Evolutionary conservation across 192 early-diverging fungal species (phyloP).

Genomic region (Mortierella alpina): DNA sequence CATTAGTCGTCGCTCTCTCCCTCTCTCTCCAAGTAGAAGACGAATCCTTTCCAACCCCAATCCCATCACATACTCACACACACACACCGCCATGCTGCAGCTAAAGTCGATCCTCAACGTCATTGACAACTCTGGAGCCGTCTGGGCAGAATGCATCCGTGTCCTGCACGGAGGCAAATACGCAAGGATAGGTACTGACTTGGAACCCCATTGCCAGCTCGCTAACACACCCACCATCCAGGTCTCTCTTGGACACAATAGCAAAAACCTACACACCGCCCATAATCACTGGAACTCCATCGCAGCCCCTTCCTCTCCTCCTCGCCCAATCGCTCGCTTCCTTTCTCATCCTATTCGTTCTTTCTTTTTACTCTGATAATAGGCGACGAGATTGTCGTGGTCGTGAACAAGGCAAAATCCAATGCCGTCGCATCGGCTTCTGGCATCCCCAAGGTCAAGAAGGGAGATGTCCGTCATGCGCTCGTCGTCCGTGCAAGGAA

Average conservation of each 20-base stretch:
- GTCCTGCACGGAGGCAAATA: slow-evolving; percentile 84
- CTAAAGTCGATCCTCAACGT: slow-evolving; percentile 87
- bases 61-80: background rate
- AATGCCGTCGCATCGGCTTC: slow-evolving; percentile 70
- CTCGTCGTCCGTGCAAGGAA: slow-evolving; percentile 91
- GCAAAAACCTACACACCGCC: background rate
- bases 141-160: slow-evolving; percentile 95
- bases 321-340: background rate
- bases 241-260: no score
- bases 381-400: slow-evolving; percentile 95
- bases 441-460: slow-evolving; percentile 80
- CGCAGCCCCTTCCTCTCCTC: background rate
- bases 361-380: slow-evolving; percentile 13
- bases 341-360: background rate
- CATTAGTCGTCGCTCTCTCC: background rate
- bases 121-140: slow-evolving; percentile 97
- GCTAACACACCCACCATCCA: background rate
- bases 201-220: background rate
- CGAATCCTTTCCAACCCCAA: background rate
- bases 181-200: slow-evolving; percentile 66
- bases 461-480: slow-evolving; percentile 93
- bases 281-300: background rate
- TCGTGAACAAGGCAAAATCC: slow-evolving; percentile 94
- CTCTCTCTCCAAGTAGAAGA: background rate
- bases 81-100: slow-evolving; percentile 73